These are phyloP conservation scores for Saitozyma podzolica DNA, from an alignment of 768 basidiomycete genomes.

Conservation along the genomic window DNA sequence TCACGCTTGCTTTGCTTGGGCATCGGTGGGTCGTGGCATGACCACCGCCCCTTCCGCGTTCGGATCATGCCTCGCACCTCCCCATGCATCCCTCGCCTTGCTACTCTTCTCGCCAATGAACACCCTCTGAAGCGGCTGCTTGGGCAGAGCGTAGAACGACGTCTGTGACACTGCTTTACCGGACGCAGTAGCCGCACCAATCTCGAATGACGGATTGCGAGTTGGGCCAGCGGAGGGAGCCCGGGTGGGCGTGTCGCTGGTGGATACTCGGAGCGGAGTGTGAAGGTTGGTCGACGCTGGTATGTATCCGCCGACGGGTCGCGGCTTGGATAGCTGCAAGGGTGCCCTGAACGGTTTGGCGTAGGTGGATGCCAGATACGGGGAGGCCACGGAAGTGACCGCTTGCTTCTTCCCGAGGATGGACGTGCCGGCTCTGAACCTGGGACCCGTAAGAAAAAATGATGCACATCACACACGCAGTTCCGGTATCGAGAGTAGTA, in stretches of 20 bases:
- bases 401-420: conserved; percentile 20
- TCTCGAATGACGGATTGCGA: not conserved
- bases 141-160: conserved; percentile 39
- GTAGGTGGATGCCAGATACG: conserved; percentile 12
- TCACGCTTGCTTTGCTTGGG: conserved; percentile 62
- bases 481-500: not conserved
- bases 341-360: conserved; percentile 43
- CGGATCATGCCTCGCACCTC: conserved; percentile 64
- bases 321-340: conserved; percentile 22
- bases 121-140: conserved; percentile 19
- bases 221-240: not conserved
- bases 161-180: conserved; percentile 24
- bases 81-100: conserved; percentile 28
- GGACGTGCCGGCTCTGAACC: conserved; percentile 25
- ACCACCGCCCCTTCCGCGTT: conserved; percentile 73
- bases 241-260: not conserved
- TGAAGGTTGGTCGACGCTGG: conserved; percentile 5
- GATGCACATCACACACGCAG: no score
- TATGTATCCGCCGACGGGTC: conserved; percentile 22
- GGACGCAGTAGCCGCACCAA: not conserved
- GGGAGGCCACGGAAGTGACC: conserved; percentile 9
- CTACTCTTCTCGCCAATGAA: conserved; percentile 32
- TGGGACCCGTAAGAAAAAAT: conserved; percentile 1
- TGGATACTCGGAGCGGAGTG: conserved; percentile 7
- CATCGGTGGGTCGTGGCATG: conserved; percentile 74